Evolutionary conservation across 306 rosid genomes (phyloP).

Genomic region (cucumber (Cucumis sativus)): DNA sequence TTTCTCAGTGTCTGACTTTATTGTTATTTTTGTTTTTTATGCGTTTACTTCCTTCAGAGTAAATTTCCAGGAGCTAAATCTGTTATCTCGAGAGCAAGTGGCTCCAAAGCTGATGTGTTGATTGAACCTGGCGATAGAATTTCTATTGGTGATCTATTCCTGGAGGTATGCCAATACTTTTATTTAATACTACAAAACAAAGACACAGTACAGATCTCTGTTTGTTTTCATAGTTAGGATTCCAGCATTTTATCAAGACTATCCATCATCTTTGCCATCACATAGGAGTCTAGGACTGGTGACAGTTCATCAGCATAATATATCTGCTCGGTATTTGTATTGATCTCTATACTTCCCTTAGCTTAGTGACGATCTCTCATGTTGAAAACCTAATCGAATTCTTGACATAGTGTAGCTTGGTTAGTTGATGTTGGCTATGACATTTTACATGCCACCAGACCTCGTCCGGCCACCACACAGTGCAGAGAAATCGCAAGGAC

Average conservation of each 20-base stretch:
- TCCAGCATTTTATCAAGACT: neutral
- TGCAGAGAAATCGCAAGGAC: neutral
- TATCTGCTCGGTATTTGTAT: neutral
- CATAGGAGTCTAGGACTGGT: neutral
- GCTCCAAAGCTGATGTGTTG: conserved; percentile 59
- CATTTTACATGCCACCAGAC: neutral
- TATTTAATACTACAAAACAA: neutral
- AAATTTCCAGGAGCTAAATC: conserved; percentile 68
- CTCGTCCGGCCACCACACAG: neutral
- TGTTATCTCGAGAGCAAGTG: conserved; percentile 74
- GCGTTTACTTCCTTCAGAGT: conserved; percentile 23
- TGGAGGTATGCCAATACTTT: conserved; percentile 44
- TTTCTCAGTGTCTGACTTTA: neutral
- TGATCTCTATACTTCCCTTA: neutral
- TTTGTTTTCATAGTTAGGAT: neutral
- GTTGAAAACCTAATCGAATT: neutral
- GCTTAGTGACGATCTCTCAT: neutral
- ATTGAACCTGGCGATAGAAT: conserved; percentile 53
- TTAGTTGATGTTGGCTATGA: neutral
- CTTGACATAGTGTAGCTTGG: neutral
- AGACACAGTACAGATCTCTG: neutral
- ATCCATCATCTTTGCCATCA: neutral
- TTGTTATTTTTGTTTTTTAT: neutral
- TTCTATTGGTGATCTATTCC: conserved; percentile 56
- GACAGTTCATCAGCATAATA: neutral